Conservation (phyloP, 2,329 filamentous ascomycete species). For the Aspergillus calidoustus region DNA sequence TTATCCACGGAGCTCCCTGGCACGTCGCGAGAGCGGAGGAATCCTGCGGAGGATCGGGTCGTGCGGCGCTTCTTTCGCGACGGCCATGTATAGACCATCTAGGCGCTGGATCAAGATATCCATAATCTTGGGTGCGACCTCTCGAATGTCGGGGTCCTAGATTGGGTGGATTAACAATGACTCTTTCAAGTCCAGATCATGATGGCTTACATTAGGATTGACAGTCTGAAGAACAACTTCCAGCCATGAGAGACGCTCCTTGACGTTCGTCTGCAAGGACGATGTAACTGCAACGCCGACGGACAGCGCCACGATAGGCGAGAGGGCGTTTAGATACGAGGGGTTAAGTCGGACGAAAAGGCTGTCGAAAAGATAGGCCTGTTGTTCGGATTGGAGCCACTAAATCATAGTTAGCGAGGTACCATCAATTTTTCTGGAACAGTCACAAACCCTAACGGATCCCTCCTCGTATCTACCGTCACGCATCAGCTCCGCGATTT, state of each 20-base stretch:
- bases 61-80: conserved; percentile 57
- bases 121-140: conserved; percentile 64
- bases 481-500: conserved; percentile 47
- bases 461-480: conserved; percentile 49
- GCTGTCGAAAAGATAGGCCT: conserved; percentile 64
- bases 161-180: conserved; percentile 29
- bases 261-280: conserved; percentile 57
- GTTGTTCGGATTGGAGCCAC: conserved; percentile 67
- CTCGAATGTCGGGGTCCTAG: conserved; percentile 59
- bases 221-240: conserved; percentile 59
- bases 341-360: conserved; percentile 64
- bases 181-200: neutral
- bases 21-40: conserved; percentile 49
- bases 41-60: conserved; percentile 59
- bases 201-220: conserved; percentile 55
- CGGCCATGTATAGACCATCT: conserved; percentile 60
- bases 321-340: conserved; percentile 58
- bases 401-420: conserved; percentile 30
- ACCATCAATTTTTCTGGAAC: neutral
- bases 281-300: conserved; percentile 66
- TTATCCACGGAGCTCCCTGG: conserved; percentile 40
- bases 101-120: conserved; percentile 62
- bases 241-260: conserved; percentile 63
- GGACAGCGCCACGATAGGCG: conserved; percentile 63
- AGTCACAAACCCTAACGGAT: conserved; percentile 47